Percentiles rank a stretch among this genome's conserved stretches.
Evolutionary conservation across 441 rosid genomes (phyloP).

Genomic region (Pelargonium fulgidum): DNA sequence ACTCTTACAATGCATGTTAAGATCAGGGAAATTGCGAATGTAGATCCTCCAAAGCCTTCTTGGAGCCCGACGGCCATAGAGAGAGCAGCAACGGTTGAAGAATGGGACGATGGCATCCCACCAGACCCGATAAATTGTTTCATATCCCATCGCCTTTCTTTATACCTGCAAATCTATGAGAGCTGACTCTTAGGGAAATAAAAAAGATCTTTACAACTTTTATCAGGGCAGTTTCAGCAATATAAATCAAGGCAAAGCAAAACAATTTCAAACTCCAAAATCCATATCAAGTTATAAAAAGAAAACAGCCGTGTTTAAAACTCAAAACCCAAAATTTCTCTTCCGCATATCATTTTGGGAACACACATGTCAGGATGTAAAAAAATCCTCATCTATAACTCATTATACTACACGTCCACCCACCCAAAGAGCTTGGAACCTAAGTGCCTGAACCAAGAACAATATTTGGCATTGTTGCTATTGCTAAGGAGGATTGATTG

Average conservation of each 20-base stretch:
- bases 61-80: slow-evolving; percentile 52
- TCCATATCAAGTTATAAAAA: neutral
- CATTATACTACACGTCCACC: neutral
- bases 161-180: slow-evolving; percentile 51
- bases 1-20: slow-evolving; percentile 47
- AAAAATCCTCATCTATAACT: neutral
- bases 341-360: neutral
- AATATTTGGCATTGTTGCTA: no score
- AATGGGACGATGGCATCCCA: slow-evolving; percentile 72
- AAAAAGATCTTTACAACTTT: slow-evolving; percentile 8
- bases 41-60: slow-evolving; percentile 57
- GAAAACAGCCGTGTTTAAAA: neutral
- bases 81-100: slow-evolving; percentile 57
- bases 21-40: slow-evolving; percentile 42
- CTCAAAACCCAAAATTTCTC: slow-evolving; percentile 6
- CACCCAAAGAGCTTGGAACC: neutral
- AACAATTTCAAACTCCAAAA: neutral
- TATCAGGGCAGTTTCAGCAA: neutral
- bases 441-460: neutral
- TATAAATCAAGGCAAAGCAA: neutral
- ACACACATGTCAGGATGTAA: no score
- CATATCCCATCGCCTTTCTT: slow-evolving; percentile 50
- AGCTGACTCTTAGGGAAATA: slow-evolving; percentile 32
- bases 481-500: neutral
- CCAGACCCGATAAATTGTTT: slow-evolving; percentile 61